These are phyloP conservation scores for Lavandula angustifolia DNA, from an alignment of 257 asterid species.

Conservation along the genomic window DNA sequence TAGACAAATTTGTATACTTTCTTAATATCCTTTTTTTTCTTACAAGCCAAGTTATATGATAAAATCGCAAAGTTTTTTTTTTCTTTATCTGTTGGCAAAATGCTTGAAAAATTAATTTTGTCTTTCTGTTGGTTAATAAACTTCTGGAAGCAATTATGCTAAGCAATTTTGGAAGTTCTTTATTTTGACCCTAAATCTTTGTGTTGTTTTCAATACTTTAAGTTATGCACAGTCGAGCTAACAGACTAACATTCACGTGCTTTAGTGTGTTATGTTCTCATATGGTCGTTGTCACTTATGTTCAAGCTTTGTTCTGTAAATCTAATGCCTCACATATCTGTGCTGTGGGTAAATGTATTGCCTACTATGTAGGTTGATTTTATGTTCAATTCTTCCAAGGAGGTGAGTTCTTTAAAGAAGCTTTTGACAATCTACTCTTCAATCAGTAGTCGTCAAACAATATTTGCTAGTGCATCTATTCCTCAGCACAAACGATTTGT, in stretches of 20 bases:
- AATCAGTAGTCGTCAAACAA: constrained; percentile 72
- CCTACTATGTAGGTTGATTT: constrained; percentile 70
- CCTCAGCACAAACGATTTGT: constrained; percentile 88
- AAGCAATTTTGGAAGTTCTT: background rate
- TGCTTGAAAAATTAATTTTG: constrained; percentile 1
- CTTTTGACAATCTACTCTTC: constrained; percentile 81
- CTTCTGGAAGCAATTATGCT: constrained; percentile 8
- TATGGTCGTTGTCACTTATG: constrained; percentile 7
- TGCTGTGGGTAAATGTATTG: constrained; percentile 22
- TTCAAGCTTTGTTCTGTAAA: background rate
- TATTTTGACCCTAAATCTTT: background rate
- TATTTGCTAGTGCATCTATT: constrained; percentile 91
- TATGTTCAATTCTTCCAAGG: constrained; percentile 85
- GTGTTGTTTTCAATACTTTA: background rate
- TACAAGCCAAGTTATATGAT: constrained; percentile 6
- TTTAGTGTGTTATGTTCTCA: constrained; percentile 12
- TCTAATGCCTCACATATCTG: constrained; percentile 10
- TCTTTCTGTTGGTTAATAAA: constrained; percentile 12
- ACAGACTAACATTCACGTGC: constrained; percentile 8
- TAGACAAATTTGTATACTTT: constrained; percentile 33
- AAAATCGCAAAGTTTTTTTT: background rate
- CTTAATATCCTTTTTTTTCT: constrained; percentile 24
- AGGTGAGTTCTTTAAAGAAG: constrained; percentile 73
- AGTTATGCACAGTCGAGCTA: background rate
- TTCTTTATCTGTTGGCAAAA: constrained; percentile 4